Conservation (phyloP, 164 flowering plant genomes). For the Litsea cubeba region DNA sequence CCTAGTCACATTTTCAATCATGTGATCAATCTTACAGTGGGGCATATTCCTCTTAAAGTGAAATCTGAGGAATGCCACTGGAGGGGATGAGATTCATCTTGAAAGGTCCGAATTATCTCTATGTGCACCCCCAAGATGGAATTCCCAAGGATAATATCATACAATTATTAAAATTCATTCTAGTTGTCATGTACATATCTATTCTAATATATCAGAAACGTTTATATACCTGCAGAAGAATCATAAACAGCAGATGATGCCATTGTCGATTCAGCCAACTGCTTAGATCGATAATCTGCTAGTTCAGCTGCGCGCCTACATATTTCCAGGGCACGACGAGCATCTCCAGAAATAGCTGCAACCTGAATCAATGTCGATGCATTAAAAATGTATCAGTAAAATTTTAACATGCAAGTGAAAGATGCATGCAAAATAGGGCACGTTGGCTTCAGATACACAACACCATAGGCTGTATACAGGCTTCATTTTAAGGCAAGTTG, state of each 20-base stretch:
- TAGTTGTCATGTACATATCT: neutral
- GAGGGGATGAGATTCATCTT: no score
- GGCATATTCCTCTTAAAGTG: no score
- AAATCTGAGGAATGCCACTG: no score
- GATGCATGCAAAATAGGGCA: no score
- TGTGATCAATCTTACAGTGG: no score
- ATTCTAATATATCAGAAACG: neutral
- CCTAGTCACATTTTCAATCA: no score
- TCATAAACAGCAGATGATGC: slow-evolving; percentile 12
- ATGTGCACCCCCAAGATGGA: no score
- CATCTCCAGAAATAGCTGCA: slow-evolving; percentile 98
- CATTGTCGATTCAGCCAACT: slow-evolving; percentile 9
- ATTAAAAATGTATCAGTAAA: neutral
- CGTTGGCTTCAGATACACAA: neutral
- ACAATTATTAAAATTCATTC: neutral
- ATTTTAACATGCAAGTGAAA: neutral
- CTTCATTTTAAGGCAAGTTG: no score
- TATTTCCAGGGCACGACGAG: slow-evolving; percentile 91
- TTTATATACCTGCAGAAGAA: slow-evolving; percentile 36
- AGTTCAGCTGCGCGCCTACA: slow-evolving; percentile 97
- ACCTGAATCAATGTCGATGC: slow-evolving; percentile 42
- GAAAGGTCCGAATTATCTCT: no score
- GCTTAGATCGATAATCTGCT: slow-evolving; percentile 66
- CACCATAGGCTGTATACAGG: no score
- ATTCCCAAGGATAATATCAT: neutral